These are phyloP conservation scores for Marasmius fiardii DNA, from an alignment of 1,284 basidiomycete species.

Conservation along the genomic window DNA sequence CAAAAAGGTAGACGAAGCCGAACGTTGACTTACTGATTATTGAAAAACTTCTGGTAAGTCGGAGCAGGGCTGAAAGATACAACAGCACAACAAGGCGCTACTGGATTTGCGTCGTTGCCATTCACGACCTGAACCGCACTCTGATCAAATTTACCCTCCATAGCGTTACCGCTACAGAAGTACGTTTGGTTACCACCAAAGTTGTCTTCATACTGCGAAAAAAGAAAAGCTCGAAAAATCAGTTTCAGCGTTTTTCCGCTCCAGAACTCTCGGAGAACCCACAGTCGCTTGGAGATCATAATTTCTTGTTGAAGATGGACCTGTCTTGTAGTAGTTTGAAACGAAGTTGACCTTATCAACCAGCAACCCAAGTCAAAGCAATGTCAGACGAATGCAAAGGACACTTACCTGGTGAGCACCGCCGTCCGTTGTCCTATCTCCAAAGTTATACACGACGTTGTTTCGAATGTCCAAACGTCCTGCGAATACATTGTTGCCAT, in stretches of 20 bases:
- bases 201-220: constrained; percentile 7
- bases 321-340: constrained; percentile 10
- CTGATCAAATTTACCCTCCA: constrained; percentile 1
- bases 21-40: background rate
- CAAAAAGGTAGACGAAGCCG: background rate
- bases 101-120: background rate
- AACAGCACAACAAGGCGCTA: constrained; percentile 1
- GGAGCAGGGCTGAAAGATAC: constrained; percentile 7
- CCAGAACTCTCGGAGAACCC: background rate
- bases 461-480: constrained; percentile 3
- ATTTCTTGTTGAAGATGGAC: background rate
- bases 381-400: no score
- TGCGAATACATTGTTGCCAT: background rate
- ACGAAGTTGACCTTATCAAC: constrained; percentile 10
- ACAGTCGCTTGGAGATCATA: constrained; percentile 3
- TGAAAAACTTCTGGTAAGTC: constrained; percentile 8
- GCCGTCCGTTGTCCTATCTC: background rate
- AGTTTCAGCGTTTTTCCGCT: background rate
- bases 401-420: background rate
- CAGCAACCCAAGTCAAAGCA: no score
- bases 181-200: constrained; percentile 5
- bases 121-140: constrained; percentile 4
- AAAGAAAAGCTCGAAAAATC: background rate
- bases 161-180: constrained; percentile 6
- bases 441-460: constrained; percentile 12